A percentile compares a stretch with the other conserved stretches of the same genome.
phyloP scores from a whole-genome alignment of 768 basidiomycete species.

The Psilocybe cyanescens region DNA sequence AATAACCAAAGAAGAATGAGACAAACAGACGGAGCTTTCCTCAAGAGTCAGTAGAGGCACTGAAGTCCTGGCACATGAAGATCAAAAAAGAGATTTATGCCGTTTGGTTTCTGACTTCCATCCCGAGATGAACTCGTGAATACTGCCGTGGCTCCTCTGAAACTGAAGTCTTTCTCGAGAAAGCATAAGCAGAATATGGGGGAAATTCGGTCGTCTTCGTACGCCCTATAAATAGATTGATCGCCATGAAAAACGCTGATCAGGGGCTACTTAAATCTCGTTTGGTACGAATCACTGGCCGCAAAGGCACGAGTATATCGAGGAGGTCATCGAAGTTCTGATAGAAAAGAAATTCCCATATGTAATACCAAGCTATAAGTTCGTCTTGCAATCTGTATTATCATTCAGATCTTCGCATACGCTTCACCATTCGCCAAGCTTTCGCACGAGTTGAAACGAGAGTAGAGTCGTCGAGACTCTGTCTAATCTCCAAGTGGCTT shows the following conservation, averaged over 20 bases:
- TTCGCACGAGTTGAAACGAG: slow-evolving; percentile 4
- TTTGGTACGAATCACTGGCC: slow-evolving; percentile 9
- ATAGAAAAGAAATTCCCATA: slow-evolving; percentile 13
- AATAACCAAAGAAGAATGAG: slow-evolving; percentile 1
- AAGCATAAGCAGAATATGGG: not conserved
- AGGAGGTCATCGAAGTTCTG: slow-evolving; percentile 12
- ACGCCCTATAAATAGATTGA: not conserved
- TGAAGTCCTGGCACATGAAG: slow-evolving; percentile 8
- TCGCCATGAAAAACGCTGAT: not conserved
- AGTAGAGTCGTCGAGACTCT: slow-evolving; percentile 6
- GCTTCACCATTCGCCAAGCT: slow-evolving; percentile 16
- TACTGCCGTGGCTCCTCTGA: slow-evolving; percentile 5
- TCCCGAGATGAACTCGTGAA: slow-evolving; percentile 2
- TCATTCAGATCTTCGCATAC: slow-evolving; percentile 8
- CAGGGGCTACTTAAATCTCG: not conserved
- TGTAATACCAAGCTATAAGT: slow-evolving; percentile 4
- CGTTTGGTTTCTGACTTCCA: slow-evolving; percentile 3
- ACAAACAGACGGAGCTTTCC: slow-evolving; percentile 8
- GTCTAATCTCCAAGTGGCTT: slow-evolving; percentile 9
- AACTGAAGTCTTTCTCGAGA: slow-evolving; percentile 4
- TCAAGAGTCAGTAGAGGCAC: slow-evolving; percentile 1
- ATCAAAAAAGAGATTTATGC: slow-evolving; percentile 4
- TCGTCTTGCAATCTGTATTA: not conserved
- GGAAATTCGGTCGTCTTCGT: slow-evolving; percentile 10
- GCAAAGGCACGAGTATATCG: slow-evolving; percentile 7